These are phyloP conservation scores for Aspergillus wentii DNA, from an alignment of 495 filamentous ascomycete genomes.

Conservation along the genomic window DNA sequence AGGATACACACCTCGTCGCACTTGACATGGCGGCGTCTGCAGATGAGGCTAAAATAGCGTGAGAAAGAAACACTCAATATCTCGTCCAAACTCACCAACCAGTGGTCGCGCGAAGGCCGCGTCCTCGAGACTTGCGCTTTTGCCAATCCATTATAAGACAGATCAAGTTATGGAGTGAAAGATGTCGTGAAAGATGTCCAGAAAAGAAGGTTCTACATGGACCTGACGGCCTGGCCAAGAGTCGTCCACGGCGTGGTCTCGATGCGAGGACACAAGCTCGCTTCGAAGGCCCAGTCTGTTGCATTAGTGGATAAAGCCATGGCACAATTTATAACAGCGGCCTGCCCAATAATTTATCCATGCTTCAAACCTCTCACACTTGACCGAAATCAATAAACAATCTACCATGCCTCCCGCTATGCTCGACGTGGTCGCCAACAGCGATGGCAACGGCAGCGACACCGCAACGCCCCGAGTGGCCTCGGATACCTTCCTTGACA, in stretches of 20 bases:
- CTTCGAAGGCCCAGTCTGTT: constrained; percentile 5
- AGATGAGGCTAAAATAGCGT: constrained; percentile 17
- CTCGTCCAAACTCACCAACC: constrained; percentile 22
- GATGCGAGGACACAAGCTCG: constrained; percentile 5
- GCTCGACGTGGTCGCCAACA: too few species aligned
- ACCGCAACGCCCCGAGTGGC: not conserved
- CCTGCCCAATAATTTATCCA: too few species aligned
- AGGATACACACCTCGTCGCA: constrained; percentile 24
- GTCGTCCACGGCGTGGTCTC: not conserved
- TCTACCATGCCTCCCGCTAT: too few species aligned
- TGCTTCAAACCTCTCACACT: too few species aligned
- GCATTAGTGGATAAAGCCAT: too few species aligned
- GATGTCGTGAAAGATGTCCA: too few species aligned
- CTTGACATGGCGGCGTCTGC: constrained; percentile 27
- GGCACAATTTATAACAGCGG: too few species aligned
- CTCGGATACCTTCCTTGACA: constrained; percentile 14
- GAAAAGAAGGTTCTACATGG: too few species aligned
- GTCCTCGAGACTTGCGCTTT: constrained; percentile 26
- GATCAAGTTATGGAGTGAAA: too few species aligned
- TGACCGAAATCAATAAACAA: too few species aligned
- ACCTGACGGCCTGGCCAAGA: too few species aligned
- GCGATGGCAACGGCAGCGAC: not conserved
- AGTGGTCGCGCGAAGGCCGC: constrained; percentile 24
- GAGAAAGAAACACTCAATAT: not conserved
- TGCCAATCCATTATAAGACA: too few species aligned